Evolutionary conservation across 768 basidiomycete genomes (phyloP).

Genomic region (Mycena venus): DNA sequence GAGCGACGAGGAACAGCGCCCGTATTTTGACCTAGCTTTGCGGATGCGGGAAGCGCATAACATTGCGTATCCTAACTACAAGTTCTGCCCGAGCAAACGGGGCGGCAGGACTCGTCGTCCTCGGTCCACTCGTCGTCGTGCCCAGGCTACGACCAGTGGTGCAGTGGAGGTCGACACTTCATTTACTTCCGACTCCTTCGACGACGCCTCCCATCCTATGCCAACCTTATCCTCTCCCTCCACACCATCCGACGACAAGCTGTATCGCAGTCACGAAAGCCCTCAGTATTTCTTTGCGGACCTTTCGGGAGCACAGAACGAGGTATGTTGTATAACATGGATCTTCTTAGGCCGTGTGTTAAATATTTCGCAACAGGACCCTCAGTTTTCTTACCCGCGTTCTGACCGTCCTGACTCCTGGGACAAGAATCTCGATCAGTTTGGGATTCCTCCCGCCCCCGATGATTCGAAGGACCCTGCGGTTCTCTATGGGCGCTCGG

Average conservation of each 20-base stretch:
- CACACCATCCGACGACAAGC: background rate
- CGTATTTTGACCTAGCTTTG: background rate
- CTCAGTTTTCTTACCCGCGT: background rate
- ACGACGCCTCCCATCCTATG: background rate
- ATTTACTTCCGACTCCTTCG: background rate
- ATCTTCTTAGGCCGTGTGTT: background rate
- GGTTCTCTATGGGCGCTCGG: background rate
- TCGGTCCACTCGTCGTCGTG: background rate
- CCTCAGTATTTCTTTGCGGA: background rate
- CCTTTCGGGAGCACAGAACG: background rate
- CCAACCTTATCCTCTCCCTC: background rate
- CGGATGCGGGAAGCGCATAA: slow-evolving; percentile 4
- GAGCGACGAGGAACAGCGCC: slow-evolving; percentile 2
- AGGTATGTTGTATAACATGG: background rate
- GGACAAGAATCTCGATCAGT: background rate
- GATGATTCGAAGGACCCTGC: background rate
- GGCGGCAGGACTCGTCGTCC: background rate
- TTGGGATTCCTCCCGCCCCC: background rate
- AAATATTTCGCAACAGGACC: background rate
- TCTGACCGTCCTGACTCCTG: slow-evolving; percentile 12
- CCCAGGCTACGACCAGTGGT: background rate
- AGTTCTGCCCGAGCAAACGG: background rate
- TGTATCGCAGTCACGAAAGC: no score
- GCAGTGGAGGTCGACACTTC: background rate
- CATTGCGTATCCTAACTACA: slow-evolving; percentile 19